Conservation (phyloP, 148 eudicot genomes). For the Nepenthes mirabilis region DNA sequence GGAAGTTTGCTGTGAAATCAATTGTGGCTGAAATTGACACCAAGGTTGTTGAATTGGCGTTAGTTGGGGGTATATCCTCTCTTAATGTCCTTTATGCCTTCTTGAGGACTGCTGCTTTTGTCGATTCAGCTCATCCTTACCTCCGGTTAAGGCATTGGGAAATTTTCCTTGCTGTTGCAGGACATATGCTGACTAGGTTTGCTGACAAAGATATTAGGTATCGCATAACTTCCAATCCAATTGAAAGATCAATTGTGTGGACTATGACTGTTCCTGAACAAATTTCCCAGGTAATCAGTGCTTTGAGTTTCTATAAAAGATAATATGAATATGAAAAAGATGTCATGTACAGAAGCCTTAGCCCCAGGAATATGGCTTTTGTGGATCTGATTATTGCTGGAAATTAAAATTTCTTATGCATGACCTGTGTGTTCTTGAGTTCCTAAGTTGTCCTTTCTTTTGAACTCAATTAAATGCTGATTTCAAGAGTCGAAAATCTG, state of each 20-base stretch:
- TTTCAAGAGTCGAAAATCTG: too few species aligned
- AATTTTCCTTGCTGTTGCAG: slow-evolving; percentile 27
- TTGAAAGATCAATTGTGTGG: slow-evolving; percentile 78
- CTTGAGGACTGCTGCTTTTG: not conserved
- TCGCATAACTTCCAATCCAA: slow-evolving; percentile 44
- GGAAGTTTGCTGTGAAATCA: slow-evolving; percentile 49
- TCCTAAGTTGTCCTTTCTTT: too few species aligned
- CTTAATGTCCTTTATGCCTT: slow-evolving; percentile 1
- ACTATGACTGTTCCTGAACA: slow-evolving; percentile 55
- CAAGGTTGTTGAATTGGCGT: slow-evolving; percentile 56
- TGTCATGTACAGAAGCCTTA: too few species aligned
- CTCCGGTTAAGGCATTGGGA: not conserved
- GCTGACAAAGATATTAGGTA: slow-evolving; percentile 51
- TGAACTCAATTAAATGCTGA: too few species aligned
- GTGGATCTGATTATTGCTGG: too few species aligned
- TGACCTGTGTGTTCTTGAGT: too few species aligned
- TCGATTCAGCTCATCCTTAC: not conserved
- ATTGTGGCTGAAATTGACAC: slow-evolving; percentile 63
- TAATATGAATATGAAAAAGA: not conserved
- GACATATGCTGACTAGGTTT: slow-evolving; percentile 64
- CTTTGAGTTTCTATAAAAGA: slow-evolving; percentile 1
- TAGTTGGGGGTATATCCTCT: slow-evolving; percentile 65
- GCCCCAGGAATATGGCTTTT: too few species aligned
- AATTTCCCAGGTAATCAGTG: slow-evolving; percentile 43
- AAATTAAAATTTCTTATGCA: too few species aligned